These are phyloP conservation scores for Liquidambar formosana DNA, from an alignment of 164 flowering plant genomes.

Conservation along the genomic window DNA sequence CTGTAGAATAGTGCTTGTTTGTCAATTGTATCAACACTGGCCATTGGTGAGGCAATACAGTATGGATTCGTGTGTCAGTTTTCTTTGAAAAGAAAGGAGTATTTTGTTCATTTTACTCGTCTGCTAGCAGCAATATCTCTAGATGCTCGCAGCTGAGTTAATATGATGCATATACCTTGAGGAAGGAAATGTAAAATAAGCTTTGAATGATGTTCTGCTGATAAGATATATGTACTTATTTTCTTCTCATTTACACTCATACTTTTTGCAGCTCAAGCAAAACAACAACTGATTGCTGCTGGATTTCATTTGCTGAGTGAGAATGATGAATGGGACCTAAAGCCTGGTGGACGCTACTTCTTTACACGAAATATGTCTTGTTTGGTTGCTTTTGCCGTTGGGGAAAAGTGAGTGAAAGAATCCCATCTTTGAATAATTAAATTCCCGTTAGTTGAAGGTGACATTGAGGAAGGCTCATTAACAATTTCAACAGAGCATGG, in stretches of 20 bases:
- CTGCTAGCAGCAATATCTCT: too few species aligned
- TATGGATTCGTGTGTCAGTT: too few species aligned
- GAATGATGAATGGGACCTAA: constrained; percentile 91
- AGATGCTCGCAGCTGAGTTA: too few species aligned
- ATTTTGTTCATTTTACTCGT: too few species aligned
- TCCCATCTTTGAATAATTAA: not conserved
- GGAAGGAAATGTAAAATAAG: too few species aligned
- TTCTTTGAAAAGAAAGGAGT: too few species aligned
- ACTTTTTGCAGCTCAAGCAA: constrained; percentile 79
- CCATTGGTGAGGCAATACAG: too few species aligned
- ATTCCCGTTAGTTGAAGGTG: not conserved
- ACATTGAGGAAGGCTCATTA: not conserved
- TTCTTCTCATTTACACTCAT: too few species aligned
- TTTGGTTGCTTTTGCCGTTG: constrained; percentile 89
- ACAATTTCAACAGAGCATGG: not conserved
- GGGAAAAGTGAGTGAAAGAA: constrained; percentile 66
- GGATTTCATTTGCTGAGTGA: constrained; percentile 81
- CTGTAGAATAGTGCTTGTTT: too few species aligned
- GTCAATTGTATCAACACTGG: too few species aligned
- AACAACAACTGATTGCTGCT: constrained; percentile 68
- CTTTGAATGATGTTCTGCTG: too few species aligned
- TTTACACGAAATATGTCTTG: constrained; percentile 94
- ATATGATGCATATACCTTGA: too few species aligned
- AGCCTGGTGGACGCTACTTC: constrained; percentile 92
- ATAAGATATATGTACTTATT: not conserved